Evolutionary conservation across 495 filamentous ascomycete species (phyloP).

Genomic region (Parathielavia hyrcaniae): DNA sequence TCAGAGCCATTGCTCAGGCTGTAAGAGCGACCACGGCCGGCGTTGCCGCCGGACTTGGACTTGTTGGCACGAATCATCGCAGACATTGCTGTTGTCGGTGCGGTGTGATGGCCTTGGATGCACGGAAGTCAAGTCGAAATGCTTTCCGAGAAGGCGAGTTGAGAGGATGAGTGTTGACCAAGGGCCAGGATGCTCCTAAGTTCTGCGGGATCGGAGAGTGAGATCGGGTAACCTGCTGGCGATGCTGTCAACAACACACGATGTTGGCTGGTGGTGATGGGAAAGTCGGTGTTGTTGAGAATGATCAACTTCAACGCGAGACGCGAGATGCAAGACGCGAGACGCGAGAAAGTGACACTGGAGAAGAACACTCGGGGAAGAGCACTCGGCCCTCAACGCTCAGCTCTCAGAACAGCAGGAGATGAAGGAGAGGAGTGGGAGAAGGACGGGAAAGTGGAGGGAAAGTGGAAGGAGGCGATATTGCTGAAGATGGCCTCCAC

Average conservation of each 20-base stretch:
- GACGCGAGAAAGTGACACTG: no score
- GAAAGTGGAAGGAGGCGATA: neutral
- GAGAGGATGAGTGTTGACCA: conserved; percentile 2
- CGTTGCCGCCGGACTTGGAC: neutral
- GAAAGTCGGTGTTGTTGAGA: neutral
- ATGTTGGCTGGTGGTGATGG: neutral
- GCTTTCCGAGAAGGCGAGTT: neutral
- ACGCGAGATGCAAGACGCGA: neutral
- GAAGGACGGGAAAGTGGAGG: neutral
- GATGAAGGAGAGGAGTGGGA: neutral
- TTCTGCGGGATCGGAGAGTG: neutral
- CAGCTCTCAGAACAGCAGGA: neutral
- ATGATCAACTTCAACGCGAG: neutral
- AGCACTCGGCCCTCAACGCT: no score
- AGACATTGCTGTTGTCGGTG: conserved; percentile 9
- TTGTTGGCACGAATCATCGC: conserved; percentile 8
- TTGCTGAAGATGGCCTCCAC: neutral
- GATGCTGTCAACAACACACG: neutral
- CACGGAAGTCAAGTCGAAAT: neutral
- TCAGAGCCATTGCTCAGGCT: conserved; percentile 6
- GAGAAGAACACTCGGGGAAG: no score
- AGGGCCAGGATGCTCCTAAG: neutral
- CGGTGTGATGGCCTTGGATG: neutral
- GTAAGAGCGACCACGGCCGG: neutral
- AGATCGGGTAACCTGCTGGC: neutral